Conservation (phyloP, 495 filamentous ascomycete genomes). For the Talaromyces nanjingensis region DNA sequence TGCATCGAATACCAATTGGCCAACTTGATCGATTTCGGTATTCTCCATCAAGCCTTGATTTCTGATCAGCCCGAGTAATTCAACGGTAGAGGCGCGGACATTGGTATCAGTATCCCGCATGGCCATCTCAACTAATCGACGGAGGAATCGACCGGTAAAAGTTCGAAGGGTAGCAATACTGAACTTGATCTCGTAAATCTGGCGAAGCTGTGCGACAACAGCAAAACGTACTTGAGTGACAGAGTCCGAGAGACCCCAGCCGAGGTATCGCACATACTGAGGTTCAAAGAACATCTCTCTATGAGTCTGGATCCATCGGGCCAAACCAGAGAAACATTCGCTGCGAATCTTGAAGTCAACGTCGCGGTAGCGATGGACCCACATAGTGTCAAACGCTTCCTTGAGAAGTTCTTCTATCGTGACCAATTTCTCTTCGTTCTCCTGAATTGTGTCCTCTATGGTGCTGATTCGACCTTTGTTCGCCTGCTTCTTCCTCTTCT, state of each 20-base stretch:
- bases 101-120: constrained; percentile 68
- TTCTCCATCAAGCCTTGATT: constrained; percentile 84
- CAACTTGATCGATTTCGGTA: constrained; percentile 78
- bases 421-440: constrained; percentile 57
- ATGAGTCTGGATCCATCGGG: constrained; percentile 76
- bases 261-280: constrained; percentile 82
- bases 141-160: constrained; percentile 84
- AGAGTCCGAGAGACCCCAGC: constrained; percentile 86
- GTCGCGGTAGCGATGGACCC: constrained; percentile 91
- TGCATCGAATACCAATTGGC: constrained; percentile 77
- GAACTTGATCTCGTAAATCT: constrained; percentile 66
- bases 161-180: constrained; percentile 71
- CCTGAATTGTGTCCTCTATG: constrained; percentile 59
- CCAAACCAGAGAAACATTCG: constrained; percentile 77
- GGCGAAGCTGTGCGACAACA: constrained; percentile 71
- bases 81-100: constrained; percentile 71
- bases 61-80: constrained; percentile 73
- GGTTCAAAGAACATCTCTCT: constrained; percentile 84
- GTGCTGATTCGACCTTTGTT: constrained; percentile 67
- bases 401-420: constrained; percentile 60
- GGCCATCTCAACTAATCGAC: constrained; percentile 89
- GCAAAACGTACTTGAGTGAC: constrained; percentile 61
- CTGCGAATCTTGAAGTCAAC: constrained; percentile 79
- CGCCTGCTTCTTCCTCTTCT: constrained; percentile 67
- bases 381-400: constrained; percentile 82